phyloP scores from a whole-genome alignment of 106 monocot species.

The Allium sativum region DNA sequence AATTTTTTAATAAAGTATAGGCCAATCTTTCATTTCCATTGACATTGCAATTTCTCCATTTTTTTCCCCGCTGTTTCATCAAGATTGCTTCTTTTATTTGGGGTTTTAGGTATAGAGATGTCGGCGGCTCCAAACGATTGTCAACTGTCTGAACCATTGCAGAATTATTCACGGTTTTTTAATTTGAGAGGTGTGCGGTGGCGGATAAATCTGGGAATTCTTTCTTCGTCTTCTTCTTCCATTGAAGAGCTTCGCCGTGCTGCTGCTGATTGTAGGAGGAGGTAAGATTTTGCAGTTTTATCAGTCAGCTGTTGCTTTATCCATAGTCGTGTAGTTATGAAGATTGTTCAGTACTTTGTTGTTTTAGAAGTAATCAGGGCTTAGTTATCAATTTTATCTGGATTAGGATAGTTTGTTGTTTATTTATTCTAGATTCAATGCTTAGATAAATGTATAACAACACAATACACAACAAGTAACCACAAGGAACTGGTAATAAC shows the following conservation, averaged over 20 bases:
- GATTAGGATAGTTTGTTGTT: no score
- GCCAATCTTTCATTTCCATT: neutral
- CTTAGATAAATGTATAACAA: no score
- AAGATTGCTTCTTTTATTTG: constrained; percentile 1
- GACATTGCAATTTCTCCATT: no score
- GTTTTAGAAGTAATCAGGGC: no score
- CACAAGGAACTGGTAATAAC: no score
- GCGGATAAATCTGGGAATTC: constrained; percentile 68
- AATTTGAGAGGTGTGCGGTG: constrained; percentile 65
- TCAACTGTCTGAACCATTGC: constrained; percentile 3
- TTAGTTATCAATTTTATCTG: no score
- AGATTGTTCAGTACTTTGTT: no score
- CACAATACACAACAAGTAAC: no score
- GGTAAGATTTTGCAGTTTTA: constrained; percentile 23
- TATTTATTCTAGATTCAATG: no score
- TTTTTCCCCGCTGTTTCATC: neutral
- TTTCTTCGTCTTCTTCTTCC: constrained; percentile 36
- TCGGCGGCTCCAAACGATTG: constrained; percentile 1
- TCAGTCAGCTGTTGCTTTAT: neutral
- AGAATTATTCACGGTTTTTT: constrained; percentile 25
- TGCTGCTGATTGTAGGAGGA: constrained; percentile 73
- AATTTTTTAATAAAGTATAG: constrained; percentile 1
- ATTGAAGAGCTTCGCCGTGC: constrained; percentile 70
- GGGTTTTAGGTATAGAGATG: constrained; percentile 7
- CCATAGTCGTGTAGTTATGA: no score